phyloP scores from a whole-genome alignment of 371 early-diverging fungal species.

The Phascolomyces articulosus region DNA sequence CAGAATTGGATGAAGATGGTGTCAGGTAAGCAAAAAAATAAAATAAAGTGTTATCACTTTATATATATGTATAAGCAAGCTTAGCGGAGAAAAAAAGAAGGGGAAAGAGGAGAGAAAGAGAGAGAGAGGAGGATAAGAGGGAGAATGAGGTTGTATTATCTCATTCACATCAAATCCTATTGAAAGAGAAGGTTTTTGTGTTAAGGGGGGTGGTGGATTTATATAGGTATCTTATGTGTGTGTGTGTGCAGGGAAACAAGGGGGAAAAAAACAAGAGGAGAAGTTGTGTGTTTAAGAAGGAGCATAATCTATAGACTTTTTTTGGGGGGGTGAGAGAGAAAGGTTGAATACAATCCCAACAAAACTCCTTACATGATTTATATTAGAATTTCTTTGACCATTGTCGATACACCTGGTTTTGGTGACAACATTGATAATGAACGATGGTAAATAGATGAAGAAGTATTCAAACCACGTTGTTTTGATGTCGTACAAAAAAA shows the following conservation, averaged over 20 bases:
- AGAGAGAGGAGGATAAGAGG: neutral
- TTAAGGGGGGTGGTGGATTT: too few relatives aligned
- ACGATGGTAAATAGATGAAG: constrained; percentile 55
- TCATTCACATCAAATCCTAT: too few relatives aligned
- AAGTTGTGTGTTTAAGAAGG: too few relatives aligned
- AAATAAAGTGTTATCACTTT: neutral
- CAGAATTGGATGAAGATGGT: constrained; percentile 96
- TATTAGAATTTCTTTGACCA: constrained; percentile 68
- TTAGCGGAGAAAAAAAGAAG: too few relatives aligned
- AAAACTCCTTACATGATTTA: constrained; percentile 8
- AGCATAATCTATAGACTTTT: too few relatives aligned
- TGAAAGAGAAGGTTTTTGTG: too few relatives aligned
- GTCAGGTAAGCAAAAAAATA: too few relatives aligned
- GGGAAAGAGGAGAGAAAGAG: neutral
- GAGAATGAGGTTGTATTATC: too few relatives aligned
- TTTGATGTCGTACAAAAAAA: neutral
- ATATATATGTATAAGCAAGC: too few relatives aligned
- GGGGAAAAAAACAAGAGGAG: neutral
- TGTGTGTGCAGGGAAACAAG: neutral
- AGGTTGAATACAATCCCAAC: neutral
- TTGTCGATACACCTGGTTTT: constrained; percentile 97
- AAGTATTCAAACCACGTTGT: neutral
- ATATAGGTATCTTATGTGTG: too few relatives aligned
- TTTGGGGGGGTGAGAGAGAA: too few relatives aligned
- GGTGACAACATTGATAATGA: constrained; percentile 91